Evolutionary conservation across 1,284 basidiomycete species (phyloP).

Genomic region (Cutaneotrichosporon mucoides): DNA sequence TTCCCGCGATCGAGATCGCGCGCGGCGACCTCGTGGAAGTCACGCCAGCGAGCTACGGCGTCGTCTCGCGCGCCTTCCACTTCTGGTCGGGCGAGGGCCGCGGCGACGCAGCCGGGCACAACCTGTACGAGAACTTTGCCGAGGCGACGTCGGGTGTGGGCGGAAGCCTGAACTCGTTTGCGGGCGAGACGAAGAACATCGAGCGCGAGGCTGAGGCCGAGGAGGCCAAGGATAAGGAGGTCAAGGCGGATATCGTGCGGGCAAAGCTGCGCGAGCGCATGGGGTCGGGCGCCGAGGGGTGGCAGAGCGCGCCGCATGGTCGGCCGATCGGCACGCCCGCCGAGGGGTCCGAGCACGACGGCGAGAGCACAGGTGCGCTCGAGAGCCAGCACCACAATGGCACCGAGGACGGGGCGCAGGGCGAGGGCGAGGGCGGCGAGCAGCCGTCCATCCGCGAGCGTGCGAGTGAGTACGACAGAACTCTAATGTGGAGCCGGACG

Average conservation of each 20-base stretch:
- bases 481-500: too few species aligned
- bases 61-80: slow-evolving; percentile 80
- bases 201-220: slow-evolving; percentile 44
- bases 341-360: slow-evolving; percentile 1
- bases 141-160: slow-evolving; percentile 41
- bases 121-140: slow-evolving; percentile 51
- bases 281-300: slow-evolving; percentile 23
- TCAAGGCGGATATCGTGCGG: slow-evolving; percentile 25
- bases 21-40: slow-evolving; percentile 85
- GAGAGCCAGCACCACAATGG: too few species aligned
- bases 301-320: slow-evolving; percentile 22
- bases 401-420: slow-evolving; percentile 14
- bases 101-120: slow-evolving; percentile 42
- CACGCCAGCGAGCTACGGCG: slow-evolving; percentile 82
- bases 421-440: not conserved
- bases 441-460: not conserved
- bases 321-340: slow-evolving; percentile 11
- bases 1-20: slow-evolving; percentile 92
- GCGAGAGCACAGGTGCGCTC: too few species aligned
- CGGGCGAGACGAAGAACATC: slow-evolving; percentile 43
- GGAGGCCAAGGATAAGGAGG: slow-evolving; percentile 39
- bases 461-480: slow-evolving; percentile 14
- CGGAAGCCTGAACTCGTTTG: slow-evolving; percentile 36
- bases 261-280: slow-evolving; percentile 15
- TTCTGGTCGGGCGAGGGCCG: slow-evolving; percentile 64